A percentile compares a stretch with the other conserved stretches of the same genome.
Conservation (phyloP, 2,329 filamentous ascomycete genomes). For the Zymoseptoria ardabiliae region DNA sequence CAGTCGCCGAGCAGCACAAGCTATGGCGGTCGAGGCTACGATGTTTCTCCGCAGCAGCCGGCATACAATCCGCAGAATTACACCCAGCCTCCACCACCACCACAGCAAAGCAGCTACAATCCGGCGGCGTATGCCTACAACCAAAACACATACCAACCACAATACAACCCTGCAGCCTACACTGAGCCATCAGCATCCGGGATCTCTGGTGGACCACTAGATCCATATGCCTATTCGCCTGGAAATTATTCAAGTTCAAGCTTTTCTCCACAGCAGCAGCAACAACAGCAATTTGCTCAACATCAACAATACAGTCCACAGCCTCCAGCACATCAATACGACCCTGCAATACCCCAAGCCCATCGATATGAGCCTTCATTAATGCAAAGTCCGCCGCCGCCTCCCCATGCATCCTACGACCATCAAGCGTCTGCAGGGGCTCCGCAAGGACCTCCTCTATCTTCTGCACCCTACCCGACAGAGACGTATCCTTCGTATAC, state of each 20-base stretch:
- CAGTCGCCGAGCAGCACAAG: constrained; percentile 16
- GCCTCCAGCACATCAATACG: constrained; percentile 15
- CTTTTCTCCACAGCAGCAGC: constrained; percentile 14
- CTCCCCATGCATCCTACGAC: constrained; percentile 15
- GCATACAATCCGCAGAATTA: constrained; percentile 68
- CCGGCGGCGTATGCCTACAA: constrained; percentile 37
- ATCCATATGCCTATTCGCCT: constrained; percentile 23
- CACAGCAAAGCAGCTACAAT: constrained; percentile 37
- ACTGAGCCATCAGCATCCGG: constrained; percentile 15
- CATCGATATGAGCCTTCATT: constrained; percentile 10
- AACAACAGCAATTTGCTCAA: constrained; percentile 12
- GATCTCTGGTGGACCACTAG: constrained; percentile 21
- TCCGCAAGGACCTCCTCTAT: constrained; percentile 9
- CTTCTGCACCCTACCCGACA: constrained; percentile 17
- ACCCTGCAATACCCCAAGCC: constrained; percentile 3
- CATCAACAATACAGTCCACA: constrained; percentile 20
- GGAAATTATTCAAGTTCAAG: constrained; percentile 10
- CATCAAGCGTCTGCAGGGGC: constrained; percentile 12
- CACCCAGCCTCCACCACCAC: constrained; percentile 26
- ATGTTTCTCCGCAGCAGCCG: constrained; percentile 39
- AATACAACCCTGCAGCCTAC: constrained; percentile 22
- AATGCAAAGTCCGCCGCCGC: constrained; percentile 18
- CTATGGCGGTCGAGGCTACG: constrained; percentile 34
- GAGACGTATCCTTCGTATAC: constrained; percentile 17
- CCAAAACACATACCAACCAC: constrained; percentile 12